Percentiles rank a stretch among this genome's conserved stretches.
phyloP scores from a whole-genome alignment of 2,329 filamentous ascomycete species.

The Catunica adiposa region DNA sequence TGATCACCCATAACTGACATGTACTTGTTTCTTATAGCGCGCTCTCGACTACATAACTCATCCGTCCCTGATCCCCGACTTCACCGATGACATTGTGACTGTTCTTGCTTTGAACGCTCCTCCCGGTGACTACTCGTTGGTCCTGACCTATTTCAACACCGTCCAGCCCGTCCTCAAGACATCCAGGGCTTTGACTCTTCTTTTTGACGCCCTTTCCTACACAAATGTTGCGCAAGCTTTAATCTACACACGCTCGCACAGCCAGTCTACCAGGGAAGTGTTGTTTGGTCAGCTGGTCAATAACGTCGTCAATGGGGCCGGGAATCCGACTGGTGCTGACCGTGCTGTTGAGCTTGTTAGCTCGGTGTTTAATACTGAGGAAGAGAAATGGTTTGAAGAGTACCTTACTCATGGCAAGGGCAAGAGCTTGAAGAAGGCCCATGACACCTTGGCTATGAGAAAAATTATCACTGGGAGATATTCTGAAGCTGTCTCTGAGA shows the following conservation, averaged over 20 bases:
- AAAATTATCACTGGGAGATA: constrained; percentile 51
- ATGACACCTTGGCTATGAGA: constrained; percentile 60
- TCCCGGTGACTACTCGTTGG: constrained; percentile 43
- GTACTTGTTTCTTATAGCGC: constrained; percentile 25
- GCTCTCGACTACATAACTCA: constrained; percentile 65
- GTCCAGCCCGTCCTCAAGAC: constrained; percentile 56
- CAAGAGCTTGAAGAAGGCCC: constrained; percentile 45
- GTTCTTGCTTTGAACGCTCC: constrained; percentile 46
- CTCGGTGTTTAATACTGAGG: constrained; percentile 51
- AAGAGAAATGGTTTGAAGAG: constrained; percentile 60
- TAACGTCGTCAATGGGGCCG: constrained; percentile 33
- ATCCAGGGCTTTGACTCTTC: constrained; percentile 42
- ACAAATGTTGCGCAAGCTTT: constrained; percentile 58
- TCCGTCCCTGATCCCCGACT: constrained; percentile 63
- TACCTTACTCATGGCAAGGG: constrained; percentile 49
- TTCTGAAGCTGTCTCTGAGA: constrained; percentile 29
- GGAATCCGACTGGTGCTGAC: constrained; percentile 28
- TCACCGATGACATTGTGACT: constrained; percentile 65
- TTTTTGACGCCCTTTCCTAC: constrained; percentile 52
- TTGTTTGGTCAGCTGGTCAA: constrained; percentile 52
- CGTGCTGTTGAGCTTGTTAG: constrained; percentile 54
- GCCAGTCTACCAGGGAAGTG: constrained; percentile 41
- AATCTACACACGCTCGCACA: constrained; percentile 51
- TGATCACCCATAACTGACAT: no score
- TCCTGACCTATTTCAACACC: constrained; percentile 64